phyloP scores from a whole-genome alignment of 257 asterid genomes.

The Knoxia roxburghii region DNA sequence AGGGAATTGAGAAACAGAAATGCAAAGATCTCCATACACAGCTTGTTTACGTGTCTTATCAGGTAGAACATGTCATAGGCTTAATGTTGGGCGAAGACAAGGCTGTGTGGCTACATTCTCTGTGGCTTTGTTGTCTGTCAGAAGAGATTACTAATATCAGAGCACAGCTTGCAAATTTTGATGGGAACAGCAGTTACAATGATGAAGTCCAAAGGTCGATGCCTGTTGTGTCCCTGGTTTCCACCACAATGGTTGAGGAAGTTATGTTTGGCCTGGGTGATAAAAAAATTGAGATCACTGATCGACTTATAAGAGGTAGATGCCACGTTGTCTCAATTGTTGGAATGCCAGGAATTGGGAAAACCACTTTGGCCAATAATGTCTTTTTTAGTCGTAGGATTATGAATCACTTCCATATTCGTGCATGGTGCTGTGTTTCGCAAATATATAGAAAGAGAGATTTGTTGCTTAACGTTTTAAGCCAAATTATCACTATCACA shows the following conservation, averaged over 20 bases:
- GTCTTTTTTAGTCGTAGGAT: constrained; percentile 1
- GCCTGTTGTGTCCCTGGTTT: not conserved
- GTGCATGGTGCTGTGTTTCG: constrained; percentile 4
- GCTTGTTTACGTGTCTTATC: too few species aligned
- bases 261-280: constrained; percentile 2
- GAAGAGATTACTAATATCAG: too few species aligned
- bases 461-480: constrained; percentile 10
- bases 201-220: not conserved
- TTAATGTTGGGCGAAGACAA: too few species aligned
- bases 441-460: constrained; percentile 1
- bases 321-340: not conserved
- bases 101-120: too few species aligned
- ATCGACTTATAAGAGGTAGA: constrained; percentile 1
- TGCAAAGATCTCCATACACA: too few species aligned
- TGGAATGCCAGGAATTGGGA: too few species aligned
- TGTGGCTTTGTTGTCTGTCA: too few species aligned
- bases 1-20: too few species aligned
- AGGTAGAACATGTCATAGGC: too few species aligned
- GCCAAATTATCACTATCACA: not conserved
- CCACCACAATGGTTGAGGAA: not conserved
- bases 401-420: constrained; percentile 1
- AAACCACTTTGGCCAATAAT: constrained; percentile 9
- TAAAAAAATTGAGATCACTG: not conserved
- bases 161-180: too few species aligned
- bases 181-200: too few species aligned